Evolutionary conservation across 2,329 filamentous ascomycete species (phyloP).

Genomic region (Alternaria sp.): DNA sequence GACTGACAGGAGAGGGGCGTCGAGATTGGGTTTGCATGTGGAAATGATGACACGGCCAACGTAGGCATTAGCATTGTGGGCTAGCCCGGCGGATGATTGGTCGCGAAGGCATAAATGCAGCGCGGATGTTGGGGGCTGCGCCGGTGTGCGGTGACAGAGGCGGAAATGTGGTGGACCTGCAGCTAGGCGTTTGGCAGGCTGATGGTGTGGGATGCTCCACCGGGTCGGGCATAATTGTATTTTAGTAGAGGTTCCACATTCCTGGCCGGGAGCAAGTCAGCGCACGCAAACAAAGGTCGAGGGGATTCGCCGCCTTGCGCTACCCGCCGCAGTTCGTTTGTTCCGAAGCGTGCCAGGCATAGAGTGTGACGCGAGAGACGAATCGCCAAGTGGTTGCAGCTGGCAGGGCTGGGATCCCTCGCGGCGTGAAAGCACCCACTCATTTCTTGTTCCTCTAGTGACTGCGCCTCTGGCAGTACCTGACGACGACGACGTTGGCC

Average conservation of each 20-base stretch:
- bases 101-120: slow-evolving; percentile 1
- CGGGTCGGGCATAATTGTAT: background rate
- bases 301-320: background rate
- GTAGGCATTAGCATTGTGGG: background rate
- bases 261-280: background rate
- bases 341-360: background rate
- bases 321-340: background rate
- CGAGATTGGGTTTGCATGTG: slow-evolving; percentile 5
- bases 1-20: background rate
- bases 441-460: slow-evolving; percentile 11
- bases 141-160: slow-evolving; percentile 2
- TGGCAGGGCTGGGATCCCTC: slow-evolving; percentile 11
- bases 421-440: slow-evolving; percentile 7
- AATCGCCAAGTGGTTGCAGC: slow-evolving; percentile 4
- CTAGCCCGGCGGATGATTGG: slow-evolving; percentile 4
- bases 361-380: background rate
- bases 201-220: background rate
- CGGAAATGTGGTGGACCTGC: slow-evolving; percentile 7
- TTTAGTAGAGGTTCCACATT: background rate
- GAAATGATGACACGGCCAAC: slow-evolving; percentile 8
- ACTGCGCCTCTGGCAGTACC: slow-evolving; percentile 9
- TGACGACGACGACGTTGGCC: slow-evolving; percentile 9
- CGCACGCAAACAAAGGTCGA: background rate
- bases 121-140: background rate
- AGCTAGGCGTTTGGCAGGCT: slow-evolving; percentile 7